Base-by-base conservation (phyloP, 441 rosid genomes). In the Adansonia grandidieri region DNA sequence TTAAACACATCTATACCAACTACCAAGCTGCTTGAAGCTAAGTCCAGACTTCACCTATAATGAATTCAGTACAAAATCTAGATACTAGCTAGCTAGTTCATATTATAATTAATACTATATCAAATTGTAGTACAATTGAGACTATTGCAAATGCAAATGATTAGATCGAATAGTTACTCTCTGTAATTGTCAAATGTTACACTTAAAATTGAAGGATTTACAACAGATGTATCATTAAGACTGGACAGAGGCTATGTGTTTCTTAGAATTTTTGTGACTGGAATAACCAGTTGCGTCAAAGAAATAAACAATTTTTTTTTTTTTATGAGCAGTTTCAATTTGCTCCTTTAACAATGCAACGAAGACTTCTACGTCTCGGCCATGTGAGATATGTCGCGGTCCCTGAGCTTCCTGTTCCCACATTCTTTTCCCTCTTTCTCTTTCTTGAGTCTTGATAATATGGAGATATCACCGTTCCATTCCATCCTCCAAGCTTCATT, bases 311-410 rank as follows among this genome's bases (percentile, higher is more conserved):
- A n/a, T 19, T 32, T 40, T 57, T 40, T 57, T 40, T 32, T 9
- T 9, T 42, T 11, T 9, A 42, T 44, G 77, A n/a, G 71, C 65
- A 76, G 72, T 32, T 76, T 44, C 78, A 75, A 75, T 63, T 32
- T 24, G 78, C 71, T 63, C 73, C 80, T 79, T 80, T 65, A 86
- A 77, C 84, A 74, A 78, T 72, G 85, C 85, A 50, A 47, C 71
- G 80, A 79, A 65, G 78, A 64, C 82, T 85, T 82, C 69, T 72
- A 64, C 77, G 80, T 61, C 75, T 80, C 37, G 85, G 73, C 88
- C 94, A 87, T 89, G 92, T 90, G 92, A 86, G 85, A 77, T 15
- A 53, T 79, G 87, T 80, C 92, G 87, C 82, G 89, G 60, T 84
- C 79, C 73, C 78, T 70, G 92, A 77, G 89, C 88, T 81, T 75